Evolutionary conservation across 176 grass and related monocot genomes (phyloP).

Genomic region (Musa beccarii): DNA sequence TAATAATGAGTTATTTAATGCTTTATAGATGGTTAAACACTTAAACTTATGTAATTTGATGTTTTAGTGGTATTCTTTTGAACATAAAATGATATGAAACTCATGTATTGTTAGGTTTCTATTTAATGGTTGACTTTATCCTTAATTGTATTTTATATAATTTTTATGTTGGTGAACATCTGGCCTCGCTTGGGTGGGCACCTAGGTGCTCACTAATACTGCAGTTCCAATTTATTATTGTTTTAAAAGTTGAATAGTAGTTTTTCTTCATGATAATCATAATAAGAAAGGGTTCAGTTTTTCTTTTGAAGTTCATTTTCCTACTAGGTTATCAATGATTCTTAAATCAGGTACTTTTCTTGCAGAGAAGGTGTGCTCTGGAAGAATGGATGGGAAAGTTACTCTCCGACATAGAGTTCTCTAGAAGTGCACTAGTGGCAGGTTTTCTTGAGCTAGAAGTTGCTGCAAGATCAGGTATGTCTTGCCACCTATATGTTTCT

Average conservation of each 20-base stretch:
- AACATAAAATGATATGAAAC: too few relatives aligned
- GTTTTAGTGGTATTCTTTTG: neutral
- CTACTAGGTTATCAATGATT: slow-evolving; percentile 3
- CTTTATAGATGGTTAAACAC: neutral
- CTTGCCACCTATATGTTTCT: slow-evolving; percentile 7
- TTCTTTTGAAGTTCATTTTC: neutral
- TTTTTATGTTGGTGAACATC: too few relatives aligned
- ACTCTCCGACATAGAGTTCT: slow-evolving; percentile 91
- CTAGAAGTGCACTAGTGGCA: slow-evolving; percentile 90
- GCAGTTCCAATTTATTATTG: too few relatives aligned
- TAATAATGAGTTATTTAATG: too few relatives aligned
- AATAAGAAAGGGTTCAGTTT: neutral
- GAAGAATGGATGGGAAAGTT: slow-evolving; percentile 94
- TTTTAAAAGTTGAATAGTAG: too few relatives aligned
- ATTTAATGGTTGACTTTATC: too few relatives aligned
- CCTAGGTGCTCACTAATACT: too few relatives aligned
- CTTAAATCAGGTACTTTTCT: slow-evolving; percentile 25
- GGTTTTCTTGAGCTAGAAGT: slow-evolving; percentile 91
- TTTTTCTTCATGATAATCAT: too few relatives aligned
- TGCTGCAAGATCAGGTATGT: slow-evolving; percentile 75
- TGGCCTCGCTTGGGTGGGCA: too few relatives aligned
- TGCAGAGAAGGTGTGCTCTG: slow-evolving; percentile 81
- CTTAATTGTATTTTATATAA: too few relatives aligned
- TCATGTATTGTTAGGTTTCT: too few relatives aligned
- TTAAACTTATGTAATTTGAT: too few relatives aligned